Conservation (phyloP, 768 basidiomycete genomes). For the Psilocybe azurescens region DNA sequence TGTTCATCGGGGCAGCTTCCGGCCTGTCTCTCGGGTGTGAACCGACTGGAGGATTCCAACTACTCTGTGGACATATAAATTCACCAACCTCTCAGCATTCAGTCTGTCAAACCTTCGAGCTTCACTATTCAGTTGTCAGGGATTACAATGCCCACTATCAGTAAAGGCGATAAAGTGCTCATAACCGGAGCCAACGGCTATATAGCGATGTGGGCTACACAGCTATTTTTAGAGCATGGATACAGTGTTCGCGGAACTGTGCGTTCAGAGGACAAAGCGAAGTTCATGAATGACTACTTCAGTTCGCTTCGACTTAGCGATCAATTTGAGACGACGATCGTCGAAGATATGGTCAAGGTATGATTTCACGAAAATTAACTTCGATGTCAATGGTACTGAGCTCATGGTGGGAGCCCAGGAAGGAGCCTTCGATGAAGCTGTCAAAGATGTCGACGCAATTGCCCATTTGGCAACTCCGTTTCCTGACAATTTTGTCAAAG, state of each 20-base stretch:
- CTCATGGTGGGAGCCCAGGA: conserved; percentile 36
- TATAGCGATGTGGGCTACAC: conserved; percentile 62
- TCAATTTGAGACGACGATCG: conserved; percentile 66
- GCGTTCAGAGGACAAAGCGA: conserved; percentile 62
- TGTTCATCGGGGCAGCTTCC: no score
- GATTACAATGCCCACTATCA: conserved; percentile 19
- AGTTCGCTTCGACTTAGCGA: conserved; percentile 52
- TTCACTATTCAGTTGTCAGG: no score
- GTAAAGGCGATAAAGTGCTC: conserved; percentile 37
- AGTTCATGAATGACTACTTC: conserved; percentile 60
- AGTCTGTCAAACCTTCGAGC: no score
- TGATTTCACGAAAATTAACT: background rate
- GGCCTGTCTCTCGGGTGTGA: no score
- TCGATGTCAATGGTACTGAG: no score
- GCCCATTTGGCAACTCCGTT: conserved; percentile 73
- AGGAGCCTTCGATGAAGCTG: conserved; percentile 78
- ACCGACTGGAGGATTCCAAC: no score
- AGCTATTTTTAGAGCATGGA: conserved; percentile 60
- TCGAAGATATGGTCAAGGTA: conserved; percentile 65
- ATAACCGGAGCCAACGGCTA: conserved; percentile 68
- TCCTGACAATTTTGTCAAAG: conserved; percentile 31
- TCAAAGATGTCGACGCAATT: conserved; percentile 76
- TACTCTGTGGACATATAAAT: no score
- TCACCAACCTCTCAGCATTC: no score
- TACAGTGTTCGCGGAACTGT: conserved; percentile 72